Evolutionary conservation across 257 asterid species (phyloP).

Genomic region (Solanum tarapatanum): DNA sequence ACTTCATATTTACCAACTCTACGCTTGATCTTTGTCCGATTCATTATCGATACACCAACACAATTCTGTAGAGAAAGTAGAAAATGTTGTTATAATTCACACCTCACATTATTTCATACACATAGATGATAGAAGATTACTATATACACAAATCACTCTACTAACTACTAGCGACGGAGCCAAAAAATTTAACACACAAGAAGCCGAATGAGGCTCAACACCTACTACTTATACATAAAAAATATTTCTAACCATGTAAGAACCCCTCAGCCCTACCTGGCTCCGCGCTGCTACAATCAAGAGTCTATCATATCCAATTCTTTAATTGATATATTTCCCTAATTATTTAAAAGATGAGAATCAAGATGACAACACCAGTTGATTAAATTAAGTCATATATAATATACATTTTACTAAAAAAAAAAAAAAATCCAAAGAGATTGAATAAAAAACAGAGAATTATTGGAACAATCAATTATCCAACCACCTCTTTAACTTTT

Average conservation of each 20-base stretch:
- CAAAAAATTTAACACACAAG: neutral
- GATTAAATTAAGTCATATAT: neutral
- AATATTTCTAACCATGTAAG: neutral
- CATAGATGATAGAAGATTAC: neutral
- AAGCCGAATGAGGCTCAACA: neutral
- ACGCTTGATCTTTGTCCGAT: conserved; percentile 47
- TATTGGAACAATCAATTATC: neutral
- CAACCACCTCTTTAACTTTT: neutral
- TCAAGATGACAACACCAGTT: neutral
- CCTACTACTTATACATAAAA: neutral
- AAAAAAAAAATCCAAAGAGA: neutral
- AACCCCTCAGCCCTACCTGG: neutral
- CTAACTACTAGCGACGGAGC: conserved; percentile 1
- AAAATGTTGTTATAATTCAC: neutral
- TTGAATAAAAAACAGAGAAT: neutral
- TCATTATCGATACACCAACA: conserved; percentile 26
- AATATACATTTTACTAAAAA: neutral
- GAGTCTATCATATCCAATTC: neutral
- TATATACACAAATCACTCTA: conserved; percentile 3
- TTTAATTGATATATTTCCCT: neutral
- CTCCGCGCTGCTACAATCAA: neutral
- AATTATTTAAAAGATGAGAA: neutral
- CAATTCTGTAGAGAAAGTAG: neutral
- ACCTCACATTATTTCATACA: neutral
- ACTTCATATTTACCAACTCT: conserved; percentile 77